A percentile compares a stretch with the other conserved stretches of the same genome.
phyloP scores from a whole-genome alignment of 768 basidiomycete genomes.

The Rhodotorula toruloides region DNA sequence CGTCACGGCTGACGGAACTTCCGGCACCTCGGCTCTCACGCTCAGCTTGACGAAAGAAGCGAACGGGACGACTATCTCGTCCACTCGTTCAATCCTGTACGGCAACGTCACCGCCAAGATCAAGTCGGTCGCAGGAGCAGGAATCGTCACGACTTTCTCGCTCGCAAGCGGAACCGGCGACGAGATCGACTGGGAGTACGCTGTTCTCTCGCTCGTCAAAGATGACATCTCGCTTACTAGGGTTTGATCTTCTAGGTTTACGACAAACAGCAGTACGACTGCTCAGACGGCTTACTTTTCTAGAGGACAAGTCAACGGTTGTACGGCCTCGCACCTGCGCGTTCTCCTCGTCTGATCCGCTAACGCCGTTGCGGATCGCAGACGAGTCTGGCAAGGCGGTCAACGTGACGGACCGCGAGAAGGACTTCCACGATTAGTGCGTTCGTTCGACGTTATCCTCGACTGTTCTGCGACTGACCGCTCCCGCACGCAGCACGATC shows the following conservation, averaged over 20 bases:
- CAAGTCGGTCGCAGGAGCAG: constrained; percentile 39
- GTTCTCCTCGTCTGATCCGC: not conserved
- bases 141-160: constrained; percentile 44
- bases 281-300: constrained; percentile 4
- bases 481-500: constrained; percentile 2
- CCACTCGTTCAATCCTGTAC: constrained; percentile 45
- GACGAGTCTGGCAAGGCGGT: not conserved
- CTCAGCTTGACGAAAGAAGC: constrained; percentile 9
- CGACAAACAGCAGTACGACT: not conserved
- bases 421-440: constrained; percentile 28
- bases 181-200: constrained; percentile 33
- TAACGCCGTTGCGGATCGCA: not conserved
- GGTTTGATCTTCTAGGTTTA: constrained; percentile 1
- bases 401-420: not conserved
- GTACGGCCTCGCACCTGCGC: not conserved
- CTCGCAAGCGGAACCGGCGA: constrained; percentile 8
- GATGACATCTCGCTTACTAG: not conserved
- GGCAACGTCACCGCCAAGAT: constrained; percentile 42
- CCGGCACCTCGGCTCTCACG: not conserved
- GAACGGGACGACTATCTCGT: constrained; percentile 45
- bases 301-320: not conserved
- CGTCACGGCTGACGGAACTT: not conserved
- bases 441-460: not conserved
- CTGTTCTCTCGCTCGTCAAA: too few relatives aligned
- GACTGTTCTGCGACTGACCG: too few relatives aligned